A percentile compares a stretch with the other conserved stretches of the same genome.
phyloP scores from a whole-genome alignment of 176 grass and related monocot species.

The Carex scoparia region DNA sequence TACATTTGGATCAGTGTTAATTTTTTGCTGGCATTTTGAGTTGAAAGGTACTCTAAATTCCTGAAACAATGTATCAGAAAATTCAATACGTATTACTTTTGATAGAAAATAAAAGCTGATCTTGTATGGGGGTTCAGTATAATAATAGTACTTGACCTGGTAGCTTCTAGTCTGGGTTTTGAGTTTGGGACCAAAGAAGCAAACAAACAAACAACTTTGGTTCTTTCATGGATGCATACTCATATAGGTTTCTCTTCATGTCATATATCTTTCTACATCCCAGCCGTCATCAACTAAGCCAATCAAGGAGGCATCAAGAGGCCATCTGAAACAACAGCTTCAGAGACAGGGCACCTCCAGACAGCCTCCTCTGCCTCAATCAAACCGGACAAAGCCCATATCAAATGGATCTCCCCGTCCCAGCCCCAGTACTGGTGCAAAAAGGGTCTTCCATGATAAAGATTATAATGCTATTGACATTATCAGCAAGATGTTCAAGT shows the following conservation, averaged over 20 bases:
- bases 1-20: background rate
- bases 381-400: conserved; percentile 33
- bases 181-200: background rate
- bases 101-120: background rate
- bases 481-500: conserved; percentile 40
- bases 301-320: conserved; percentile 8
- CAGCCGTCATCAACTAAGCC: background rate
- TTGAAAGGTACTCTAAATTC: background rate
- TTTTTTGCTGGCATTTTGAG: background rate
- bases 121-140: background rate
- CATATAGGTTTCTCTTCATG: conserved; percentile 37
- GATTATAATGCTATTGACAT: conserved; percentile 46
- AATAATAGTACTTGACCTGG: background rate
- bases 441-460: conserved; percentile 38
- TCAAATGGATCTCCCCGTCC: conserved; percentile 10
- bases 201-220: background rate
- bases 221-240: conserved; percentile 33
- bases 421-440: conserved; percentile 12
- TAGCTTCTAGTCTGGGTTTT: background rate
- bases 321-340: background rate
- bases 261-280: conserved; percentile 28
- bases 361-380: conserved; percentile 24
- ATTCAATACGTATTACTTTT: background rate
- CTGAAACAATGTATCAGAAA: background rate
- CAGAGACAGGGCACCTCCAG: background rate